phyloP scores from a whole-genome alignment of 441 rosid genomes.

The Capsella rubella region DNA sequence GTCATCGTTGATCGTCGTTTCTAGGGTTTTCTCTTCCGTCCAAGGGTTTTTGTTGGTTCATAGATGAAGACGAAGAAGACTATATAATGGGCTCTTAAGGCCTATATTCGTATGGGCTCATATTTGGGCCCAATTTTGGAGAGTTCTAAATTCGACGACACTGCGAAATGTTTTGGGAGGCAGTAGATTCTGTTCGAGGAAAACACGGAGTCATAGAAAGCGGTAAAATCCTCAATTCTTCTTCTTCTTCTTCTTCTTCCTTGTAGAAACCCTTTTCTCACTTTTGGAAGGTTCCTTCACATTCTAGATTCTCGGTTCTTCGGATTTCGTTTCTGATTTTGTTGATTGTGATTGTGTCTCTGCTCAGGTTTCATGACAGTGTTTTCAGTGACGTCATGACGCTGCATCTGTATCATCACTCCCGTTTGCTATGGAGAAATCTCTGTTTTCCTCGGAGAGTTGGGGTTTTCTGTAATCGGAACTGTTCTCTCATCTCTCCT shows the following conservation, averaged over 20 bases:
- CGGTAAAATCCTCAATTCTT: conserved; percentile 28
- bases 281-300: conserved; percentile 25
- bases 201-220: conserved; percentile 23
- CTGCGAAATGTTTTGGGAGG: not conserved
- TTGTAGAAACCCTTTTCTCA: conserved; percentile 1
- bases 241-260: not conserved
- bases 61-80: not conserved
- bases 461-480: conserved; percentile 18
- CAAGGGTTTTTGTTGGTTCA: conserved; percentile 15
- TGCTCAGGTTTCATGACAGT: conserved; percentile 22
- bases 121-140: conserved; percentile 2
- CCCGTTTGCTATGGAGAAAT: conserved; percentile 38
- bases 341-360: conserved; percentile 18
- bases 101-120: not conserved
- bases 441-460: conserved; percentile 17
- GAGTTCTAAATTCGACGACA: not conserved
- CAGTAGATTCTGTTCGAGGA: not conserved
- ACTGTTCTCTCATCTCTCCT: conserved; percentile 30
- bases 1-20: conserved; percentile 59
- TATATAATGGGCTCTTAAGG: conserved; percentile 23
- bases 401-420: conserved; percentile 35
- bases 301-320: conserved; percentile 9
- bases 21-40: conserved; percentile 32
- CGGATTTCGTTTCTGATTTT: conserved; percentile 4
- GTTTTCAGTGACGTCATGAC: conserved; percentile 27